A percentile compares a stretch with the other conserved stretches of the same genome.
phyloP scores from a whole-genome alignment of 257 asterid genomes.

The Lycium ferocissimum region DNA sequence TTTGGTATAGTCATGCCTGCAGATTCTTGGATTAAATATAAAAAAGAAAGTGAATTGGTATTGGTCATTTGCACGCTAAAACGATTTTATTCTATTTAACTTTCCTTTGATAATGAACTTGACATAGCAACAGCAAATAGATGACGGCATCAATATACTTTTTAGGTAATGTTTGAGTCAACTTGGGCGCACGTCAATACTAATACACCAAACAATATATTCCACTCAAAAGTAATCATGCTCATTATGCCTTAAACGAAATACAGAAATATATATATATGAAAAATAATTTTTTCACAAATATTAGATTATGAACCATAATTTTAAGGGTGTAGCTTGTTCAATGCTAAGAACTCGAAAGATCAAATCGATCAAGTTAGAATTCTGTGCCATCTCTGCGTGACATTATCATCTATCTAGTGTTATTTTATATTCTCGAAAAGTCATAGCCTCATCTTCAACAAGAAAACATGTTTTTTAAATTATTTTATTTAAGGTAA shows the following conservation, averaged over 20 bases:
- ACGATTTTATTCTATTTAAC: background rate
- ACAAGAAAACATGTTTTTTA: background rate
- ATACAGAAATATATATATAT: too few species aligned
- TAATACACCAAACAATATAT: background rate
- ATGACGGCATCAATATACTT: background rate
- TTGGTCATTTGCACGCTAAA: slow-evolving; percentile 1
- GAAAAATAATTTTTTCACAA: too few species aligned
- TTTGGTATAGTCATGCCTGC: background rate
- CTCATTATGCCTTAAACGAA: background rate
- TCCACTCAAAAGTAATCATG: background rate
- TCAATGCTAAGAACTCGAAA: background rate
- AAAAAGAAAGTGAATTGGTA: slow-evolving; percentile 1
- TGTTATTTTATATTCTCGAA: background rate
- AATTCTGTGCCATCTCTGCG: background rate
- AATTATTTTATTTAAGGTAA: background rate
- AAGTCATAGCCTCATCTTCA: background rate
- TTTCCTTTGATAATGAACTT: background rate
- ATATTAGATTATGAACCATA: background rate
- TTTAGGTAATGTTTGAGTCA: background rate
- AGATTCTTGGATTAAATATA: background rate
- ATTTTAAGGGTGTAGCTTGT: too few species aligned
- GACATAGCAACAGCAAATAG: background rate
- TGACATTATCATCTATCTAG: slow-evolving; percentile 16
- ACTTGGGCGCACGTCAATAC: background rate
- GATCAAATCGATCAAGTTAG: background rate